These are phyloP conservation scores for Alternaria sp. DNA, from an alignment of 2,329 filamentous ascomycete genomes.

Conservation along the genomic window DNA sequence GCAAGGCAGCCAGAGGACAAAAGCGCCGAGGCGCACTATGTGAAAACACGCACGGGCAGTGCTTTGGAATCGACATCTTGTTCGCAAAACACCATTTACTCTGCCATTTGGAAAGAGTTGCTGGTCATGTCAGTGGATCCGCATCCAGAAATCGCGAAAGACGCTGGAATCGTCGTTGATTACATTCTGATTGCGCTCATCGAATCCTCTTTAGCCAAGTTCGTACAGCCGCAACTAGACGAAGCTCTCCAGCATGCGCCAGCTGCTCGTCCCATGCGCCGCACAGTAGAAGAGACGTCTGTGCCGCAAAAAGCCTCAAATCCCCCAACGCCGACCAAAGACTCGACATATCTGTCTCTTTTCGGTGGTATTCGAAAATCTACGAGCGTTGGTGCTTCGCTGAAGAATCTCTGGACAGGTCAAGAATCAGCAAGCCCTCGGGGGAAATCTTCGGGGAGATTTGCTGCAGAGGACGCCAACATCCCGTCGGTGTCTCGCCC, in stretches of 20 bases:
- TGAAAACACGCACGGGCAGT: constrained; percentile 38
- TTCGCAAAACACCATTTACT: constrained; percentile 89
- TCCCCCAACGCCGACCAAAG: constrained; percentile 60
- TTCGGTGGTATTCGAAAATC: constrained; percentile 68
- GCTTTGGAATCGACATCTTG: constrained; percentile 32
- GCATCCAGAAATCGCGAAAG: constrained; percentile 88
- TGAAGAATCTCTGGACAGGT: constrained; percentile 66
- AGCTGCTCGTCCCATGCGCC: constrained; percentile 57
- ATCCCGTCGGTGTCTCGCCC: constrained; percentile 75
- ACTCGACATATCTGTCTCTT: constrained; percentile 65
- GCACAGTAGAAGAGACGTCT: constrained; percentile 40
- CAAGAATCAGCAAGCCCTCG: constrained; percentile 43
- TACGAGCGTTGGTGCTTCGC: constrained; percentile 69
- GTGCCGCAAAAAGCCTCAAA: constrained; percentile 57
- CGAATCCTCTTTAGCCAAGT: constrained; percentile 75
- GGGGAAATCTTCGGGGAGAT: constrained; percentile 49
- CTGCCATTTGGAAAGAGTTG: constrained; percentile 92
- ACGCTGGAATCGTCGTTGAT: constrained; percentile 86
- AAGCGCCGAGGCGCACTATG: constrained; percentile 41
- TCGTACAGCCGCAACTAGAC: constrained; percentile 76
- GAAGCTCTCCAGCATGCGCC: constrained; percentile 65
- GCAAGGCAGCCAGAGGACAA: constrained; percentile 34
- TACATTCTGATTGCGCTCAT: constrained; percentile 81
- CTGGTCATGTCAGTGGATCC: constrained; percentile 92
- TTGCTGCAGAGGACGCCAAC: constrained; percentile 66